phyloP scores from a whole-genome alignment of 2,329 filamentous ascomycete species.

The Albifimbria verrucaria region DNA sequence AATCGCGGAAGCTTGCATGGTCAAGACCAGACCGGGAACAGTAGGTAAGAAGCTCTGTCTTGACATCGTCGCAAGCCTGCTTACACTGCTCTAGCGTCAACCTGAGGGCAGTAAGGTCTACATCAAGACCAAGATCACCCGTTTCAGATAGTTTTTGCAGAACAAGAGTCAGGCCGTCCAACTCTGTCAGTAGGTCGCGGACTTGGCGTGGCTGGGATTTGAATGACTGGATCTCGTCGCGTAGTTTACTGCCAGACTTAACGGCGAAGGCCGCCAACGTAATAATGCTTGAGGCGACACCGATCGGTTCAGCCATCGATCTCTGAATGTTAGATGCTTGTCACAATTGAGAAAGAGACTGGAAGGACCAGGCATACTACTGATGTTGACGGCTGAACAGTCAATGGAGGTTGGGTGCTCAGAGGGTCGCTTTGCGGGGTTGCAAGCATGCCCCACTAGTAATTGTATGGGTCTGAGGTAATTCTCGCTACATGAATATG shows the following conservation, averaged over 20 bases:
- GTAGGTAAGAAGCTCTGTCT: conserved; percentile 1
- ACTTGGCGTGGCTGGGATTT: not conserved
- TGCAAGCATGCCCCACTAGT: not conserved
- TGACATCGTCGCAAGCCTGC: not conserved
- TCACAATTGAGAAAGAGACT: not conserved
- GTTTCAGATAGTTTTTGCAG: not conserved
- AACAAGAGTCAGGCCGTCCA: not conserved
- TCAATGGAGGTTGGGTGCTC: not conserved
- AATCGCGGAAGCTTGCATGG: not conserved
- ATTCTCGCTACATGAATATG: not conserved
- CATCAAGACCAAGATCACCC: not conserved
- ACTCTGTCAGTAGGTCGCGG: not conserved
- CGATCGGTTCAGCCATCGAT: not conserved
- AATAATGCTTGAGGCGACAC: not conserved
- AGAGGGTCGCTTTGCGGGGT: not conserved
- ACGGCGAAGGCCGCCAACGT: not conserved
- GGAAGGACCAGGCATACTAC: not conserved
- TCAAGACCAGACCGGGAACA: not conserved
- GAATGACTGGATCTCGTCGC: not conserved
- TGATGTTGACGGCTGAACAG: not conserved
- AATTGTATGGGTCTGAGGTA: not conserved
- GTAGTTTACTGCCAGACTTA: not conserved
- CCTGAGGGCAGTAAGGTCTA: not conserved
- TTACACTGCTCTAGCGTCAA: not conserved
- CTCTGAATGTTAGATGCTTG: not conserved